Conservation (phyloP, 2,329 filamentous ascomycete genomes). For the Zarea fungicola region DNA sequence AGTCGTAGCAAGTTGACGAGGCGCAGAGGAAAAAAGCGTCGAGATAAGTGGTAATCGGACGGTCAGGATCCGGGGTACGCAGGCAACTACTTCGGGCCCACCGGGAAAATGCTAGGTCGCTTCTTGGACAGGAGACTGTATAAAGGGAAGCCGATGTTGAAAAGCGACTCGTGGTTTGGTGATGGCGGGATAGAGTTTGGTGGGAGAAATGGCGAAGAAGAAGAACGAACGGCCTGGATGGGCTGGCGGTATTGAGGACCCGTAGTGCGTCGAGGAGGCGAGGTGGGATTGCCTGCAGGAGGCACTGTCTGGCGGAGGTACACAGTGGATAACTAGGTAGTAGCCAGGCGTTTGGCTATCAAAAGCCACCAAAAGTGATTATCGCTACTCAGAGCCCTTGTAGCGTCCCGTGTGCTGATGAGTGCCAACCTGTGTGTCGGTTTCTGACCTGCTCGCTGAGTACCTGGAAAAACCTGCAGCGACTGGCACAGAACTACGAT, state of each 20-base stretch:
- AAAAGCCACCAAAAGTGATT: too few relatives aligned
- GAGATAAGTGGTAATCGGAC: not conserved
- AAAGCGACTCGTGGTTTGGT: not conserved
- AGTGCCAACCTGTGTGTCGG: too few relatives aligned
- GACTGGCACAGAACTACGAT: too few relatives aligned
- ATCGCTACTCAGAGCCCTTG: too few relatives aligned
- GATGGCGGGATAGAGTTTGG: not conserved
- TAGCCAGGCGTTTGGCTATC: too few relatives aligned
- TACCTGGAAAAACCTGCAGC: too few relatives aligned
- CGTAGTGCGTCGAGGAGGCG: not conserved
- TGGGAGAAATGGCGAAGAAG: constrained; percentile 2
- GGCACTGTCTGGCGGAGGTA: too few relatives aligned
- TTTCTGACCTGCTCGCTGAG: too few relatives aligned
- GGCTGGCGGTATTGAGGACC: not conserved
- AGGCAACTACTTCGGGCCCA: constrained; percentile 8
- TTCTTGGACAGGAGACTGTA: not conserved
- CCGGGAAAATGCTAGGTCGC: constrained; percentile 2
- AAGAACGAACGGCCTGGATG: not conserved
- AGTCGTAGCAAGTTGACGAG: constrained; percentile 10
- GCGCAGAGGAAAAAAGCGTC: not conserved
- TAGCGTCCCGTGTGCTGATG: too few relatives aligned
- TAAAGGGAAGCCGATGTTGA: not conserved
- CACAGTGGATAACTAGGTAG: too few relatives aligned
- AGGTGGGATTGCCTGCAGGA: not conserved
- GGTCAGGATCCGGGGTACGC: constrained; percentile 2